Base-by-base conservation (phyloP, 306 rosid species). In the Biancaea sappan region DNA sequence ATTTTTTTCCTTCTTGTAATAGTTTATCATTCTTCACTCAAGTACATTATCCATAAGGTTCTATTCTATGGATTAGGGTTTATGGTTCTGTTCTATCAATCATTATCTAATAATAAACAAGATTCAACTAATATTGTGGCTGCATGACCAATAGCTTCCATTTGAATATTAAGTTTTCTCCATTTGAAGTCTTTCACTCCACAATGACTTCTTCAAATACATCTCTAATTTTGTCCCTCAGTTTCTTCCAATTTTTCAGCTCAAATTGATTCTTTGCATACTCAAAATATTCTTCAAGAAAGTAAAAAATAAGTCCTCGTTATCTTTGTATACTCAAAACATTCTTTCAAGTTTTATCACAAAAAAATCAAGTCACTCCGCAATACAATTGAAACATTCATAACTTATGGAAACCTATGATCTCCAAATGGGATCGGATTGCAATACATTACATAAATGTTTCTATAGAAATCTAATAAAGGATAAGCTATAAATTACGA, bases 201-300 rank as follows among this genome's bases (percentile, higher is more conserved):
- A 32, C 44, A 60, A 3, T 32, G 66, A 44, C 43, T n/a, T 60
- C 66, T 60, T 60, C 66, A 60, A n/a, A 60, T 60, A 60, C 66
- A 60, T 60, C 15, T n/a, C 66, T 61, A 19, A 4, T 18, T 34
- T 35, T 61, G 24, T 3, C 28, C 46, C 47, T 10, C 26, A 34
- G 35, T 18, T 61, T 61, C n/a, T 14, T 13, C 8, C 28, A 35
- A 35, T 10, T 61, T 19, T 26, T 57, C 38, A 14, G n/a, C 63
- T n/a, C n/a, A n/a, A n/a, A n/a, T n/a, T n/a, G n/a, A n/a, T n/a
- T 46, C 52, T 12, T 44, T 44, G 4, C 4, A 44, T 9, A 44
- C 15, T 44, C 51, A 44, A 44, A 44, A 9, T 41, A 12, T 5
- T 32, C 46, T 28, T 14, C 22, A 58, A 15, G 22, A 38, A 6